A percentile compares a stretch with the other conserved stretches of the same genome.
Evolutionary conservation across 805 yeast species (phyloP).

Genomic region (Myxozyma melibiosi): DNA sequence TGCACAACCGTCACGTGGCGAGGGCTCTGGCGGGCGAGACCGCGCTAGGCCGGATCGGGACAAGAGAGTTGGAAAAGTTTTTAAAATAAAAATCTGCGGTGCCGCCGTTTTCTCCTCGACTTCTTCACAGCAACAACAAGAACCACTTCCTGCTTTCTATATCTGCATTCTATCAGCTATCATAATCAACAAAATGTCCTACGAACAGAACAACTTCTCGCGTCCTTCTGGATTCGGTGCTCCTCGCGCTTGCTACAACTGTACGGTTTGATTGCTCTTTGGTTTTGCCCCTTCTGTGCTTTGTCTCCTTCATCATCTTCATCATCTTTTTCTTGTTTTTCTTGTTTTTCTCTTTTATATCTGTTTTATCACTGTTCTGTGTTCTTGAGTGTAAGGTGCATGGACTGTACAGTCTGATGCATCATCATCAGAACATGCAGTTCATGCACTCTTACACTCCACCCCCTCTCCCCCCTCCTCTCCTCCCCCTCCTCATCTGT

Average conservation of each 20-base stretch:
- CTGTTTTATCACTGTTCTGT: neutral
- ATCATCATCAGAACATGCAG: neutral
- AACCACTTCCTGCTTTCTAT: too few relatives aligned
- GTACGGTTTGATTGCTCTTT: slow-evolving; percentile 24
- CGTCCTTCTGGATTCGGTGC: slow-evolving; percentile 21
- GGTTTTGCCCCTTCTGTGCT: neutral
- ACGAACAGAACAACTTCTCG: slow-evolving; percentile 14
- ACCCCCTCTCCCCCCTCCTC: neutral
- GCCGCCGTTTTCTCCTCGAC: neutral
- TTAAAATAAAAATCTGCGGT: neutral
- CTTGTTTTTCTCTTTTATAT: neutral
- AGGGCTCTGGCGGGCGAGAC: too few relatives aligned
- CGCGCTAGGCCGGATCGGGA: slow-evolving; percentile 5
- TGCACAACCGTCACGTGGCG: too few relatives aligned
- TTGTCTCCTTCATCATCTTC: neutral
- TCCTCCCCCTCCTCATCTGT: neutral
- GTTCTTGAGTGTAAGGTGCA: neutral
- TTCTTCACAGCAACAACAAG: neutral
- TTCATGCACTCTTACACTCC: neutral
- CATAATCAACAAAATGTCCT: slow-evolving; percentile 5
- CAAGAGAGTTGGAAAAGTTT: neutral
- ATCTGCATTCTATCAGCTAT: neutral
- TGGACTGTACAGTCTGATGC: neutral
- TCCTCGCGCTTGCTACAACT: slow-evolving; percentile 33
- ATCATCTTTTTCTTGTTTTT: neutral